Percentiles rank a stretch among this genome's conserved stretches.
Conservation (phyloP, 208 protist genomes). For the Vickermania ingenoplastis region DNA sequence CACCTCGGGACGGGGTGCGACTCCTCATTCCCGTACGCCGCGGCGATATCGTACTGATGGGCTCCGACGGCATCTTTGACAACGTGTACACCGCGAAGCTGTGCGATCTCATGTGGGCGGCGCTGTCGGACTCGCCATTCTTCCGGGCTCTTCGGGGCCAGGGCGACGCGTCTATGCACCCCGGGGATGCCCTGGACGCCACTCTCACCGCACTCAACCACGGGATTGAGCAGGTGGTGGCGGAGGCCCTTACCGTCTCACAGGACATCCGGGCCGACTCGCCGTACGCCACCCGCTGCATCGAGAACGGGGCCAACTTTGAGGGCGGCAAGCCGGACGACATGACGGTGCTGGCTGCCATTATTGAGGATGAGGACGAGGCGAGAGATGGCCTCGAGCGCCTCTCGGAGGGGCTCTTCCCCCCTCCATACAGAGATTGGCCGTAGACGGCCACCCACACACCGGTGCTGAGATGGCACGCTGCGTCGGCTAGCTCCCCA, state of each 20-base stretch:
- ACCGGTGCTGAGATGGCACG: not conserved
- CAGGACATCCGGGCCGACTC: slow-evolving; percentile 39
- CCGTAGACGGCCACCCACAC: slow-evolving; percentile 14
- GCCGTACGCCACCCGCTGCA: slow-evolving; percentile 52
- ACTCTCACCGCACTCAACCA: slow-evolving; percentile 32
- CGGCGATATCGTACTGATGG: slow-evolving; percentile 57
- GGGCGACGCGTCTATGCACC: not conserved
- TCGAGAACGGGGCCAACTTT: slow-evolving; percentile 49
- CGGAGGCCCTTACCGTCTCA: slow-evolving; percentile 20
- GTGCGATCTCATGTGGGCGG: slow-evolving; percentile 27
- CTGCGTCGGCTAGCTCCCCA: no score
- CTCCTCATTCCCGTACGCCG: slow-evolving; percentile 31
- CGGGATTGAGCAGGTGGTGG: slow-evolving; percentile 23
- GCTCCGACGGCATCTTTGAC: slow-evolving; percentile 66
- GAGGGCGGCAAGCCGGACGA: slow-evolving; percentile 74
- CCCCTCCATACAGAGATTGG: slow-evolving; percentile 57
- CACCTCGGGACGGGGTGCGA: slow-evolving; percentile 22
- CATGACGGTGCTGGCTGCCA: slow-evolving; percentile 51
- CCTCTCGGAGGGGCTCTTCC: slow-evolving; percentile 25
- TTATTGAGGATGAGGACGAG: slow-evolving; percentile 48
- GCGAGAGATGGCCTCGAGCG: slow-evolving; percentile 22
- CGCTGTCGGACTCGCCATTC: slow-evolving; percentile 16
- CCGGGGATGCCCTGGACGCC: slow-evolving; percentile 15
- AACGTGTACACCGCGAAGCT: slow-evolving; percentile 45
- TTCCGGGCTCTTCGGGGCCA: slow-evolving; percentile 10